Evolutionary conservation across 495 filamentous ascomycete genomes (phyloP), one percentile per base, ranked within the genome.

Genomic region (Pyrenula aspistea): DNA sequence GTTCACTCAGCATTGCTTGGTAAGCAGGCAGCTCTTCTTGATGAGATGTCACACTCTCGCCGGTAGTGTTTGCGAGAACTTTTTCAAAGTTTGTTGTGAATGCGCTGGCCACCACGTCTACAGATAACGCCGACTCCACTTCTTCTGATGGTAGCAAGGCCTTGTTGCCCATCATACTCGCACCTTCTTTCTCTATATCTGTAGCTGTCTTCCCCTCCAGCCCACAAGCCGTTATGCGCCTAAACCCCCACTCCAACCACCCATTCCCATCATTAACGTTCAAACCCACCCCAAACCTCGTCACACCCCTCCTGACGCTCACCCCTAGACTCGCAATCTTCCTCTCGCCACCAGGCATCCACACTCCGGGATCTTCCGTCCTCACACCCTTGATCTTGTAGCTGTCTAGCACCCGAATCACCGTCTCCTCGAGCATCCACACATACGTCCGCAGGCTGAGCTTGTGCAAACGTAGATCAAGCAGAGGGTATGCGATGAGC

Each of bases 311-410:
- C 12, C 89, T 72, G 57, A 96, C 72, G 77, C 96, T 91, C 23
- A 98, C 88, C 1, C 93, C 93, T 3, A 98, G 71, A 1, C 90
- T 88, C 1, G 88, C 86, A 57, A 98, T 89, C 75, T 98, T 98
- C 60, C 71, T 77, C 53, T 77, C 63, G 1, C 65, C 60, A n/a
- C 62, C 55, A 2, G 56, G 49, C 19, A 84, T 80, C 91, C 93
- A 98, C 11, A 97, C 89, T 0, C 93, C 93, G 11, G 91, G 89
- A 65, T 96, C 83, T 22, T 81, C 78, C 31, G 79, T 77, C 11
- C 66, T 56, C 10, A 97, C 71, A 10, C 81, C 81, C 58, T 73
- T 85, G 10, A 61, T 22, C 2, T 56, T 53, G 61, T 72, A 78
- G 2, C 55, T n/a, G 0, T 47, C 56, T 3, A 92, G 77, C 0